phyloP scores from a whole-genome alignment of 352 stramenopile genomes.

The Pythium guiyangense region DNA sequence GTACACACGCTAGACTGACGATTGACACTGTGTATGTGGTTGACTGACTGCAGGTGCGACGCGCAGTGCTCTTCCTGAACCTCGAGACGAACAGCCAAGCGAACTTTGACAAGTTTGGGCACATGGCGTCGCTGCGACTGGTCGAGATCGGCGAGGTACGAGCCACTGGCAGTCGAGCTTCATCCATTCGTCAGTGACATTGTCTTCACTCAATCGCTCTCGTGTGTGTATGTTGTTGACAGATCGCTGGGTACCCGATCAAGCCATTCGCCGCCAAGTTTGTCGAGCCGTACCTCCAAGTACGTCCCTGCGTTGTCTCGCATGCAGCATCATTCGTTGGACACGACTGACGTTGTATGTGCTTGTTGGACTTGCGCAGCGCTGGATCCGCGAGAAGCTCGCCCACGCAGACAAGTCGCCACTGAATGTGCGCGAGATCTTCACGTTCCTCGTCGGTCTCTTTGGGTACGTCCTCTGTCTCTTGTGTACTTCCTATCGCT shows the following conservation, averaged over 20 bases:
- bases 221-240: neutral
- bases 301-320: neutral
- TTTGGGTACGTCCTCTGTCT: conserved; percentile 42
- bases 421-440: conserved; percentile 65
- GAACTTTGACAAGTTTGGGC: conserved; percentile 79
- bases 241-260: conserved; percentile 78
- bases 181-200: no score
- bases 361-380: conserved; percentile 20
- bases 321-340: neutral
- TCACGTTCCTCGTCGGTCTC: conserved; percentile 73
- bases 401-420: conserved; percentile 29
- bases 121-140: conserved; percentile 65
- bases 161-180: neutral
- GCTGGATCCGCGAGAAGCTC: conserved; percentile 79
- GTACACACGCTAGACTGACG: neutral
- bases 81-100: conserved; percentile 52
- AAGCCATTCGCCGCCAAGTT: conserved; percentile 77
- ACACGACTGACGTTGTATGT: neutral
- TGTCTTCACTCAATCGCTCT: no score
- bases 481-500: neutral
- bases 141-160: conserved; percentile 59
- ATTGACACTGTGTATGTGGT: conserved; percentile 11
- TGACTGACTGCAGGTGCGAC: conserved; percentile 37
- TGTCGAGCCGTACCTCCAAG: conserved; percentile 53
- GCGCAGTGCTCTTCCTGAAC: conserved; percentile 71